Percentiles rank a stretch among this genome's conserved stretches.
phyloP scores from a whole-genome alignment of 768 basidiomycete species.

The Krasilnikovozyma curviuscula region DNA sequence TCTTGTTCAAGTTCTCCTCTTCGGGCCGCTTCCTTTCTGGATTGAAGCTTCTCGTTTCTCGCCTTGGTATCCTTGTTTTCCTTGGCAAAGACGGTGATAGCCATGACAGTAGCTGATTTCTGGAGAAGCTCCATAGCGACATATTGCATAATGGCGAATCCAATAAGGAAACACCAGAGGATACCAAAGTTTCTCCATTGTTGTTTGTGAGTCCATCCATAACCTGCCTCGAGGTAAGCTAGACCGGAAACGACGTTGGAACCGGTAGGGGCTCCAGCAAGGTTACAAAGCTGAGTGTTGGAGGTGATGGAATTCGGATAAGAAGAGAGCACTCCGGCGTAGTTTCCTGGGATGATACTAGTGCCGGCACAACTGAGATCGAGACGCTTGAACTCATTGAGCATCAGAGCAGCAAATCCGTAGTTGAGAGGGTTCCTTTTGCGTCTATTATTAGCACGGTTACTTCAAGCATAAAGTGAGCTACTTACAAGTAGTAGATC shows the following conservation, averaged over 20 bases:
- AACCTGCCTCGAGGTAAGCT: slow-evolving; percentile 12
- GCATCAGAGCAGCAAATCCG: slow-evolving; percentile 19
- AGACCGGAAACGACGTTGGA: slow-evolving; percentile 12
- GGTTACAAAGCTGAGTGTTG: slow-evolving; percentile 20
- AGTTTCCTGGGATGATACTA: slow-evolving; percentile 2
- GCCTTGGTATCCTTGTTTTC: slow-evolving; percentile 20
- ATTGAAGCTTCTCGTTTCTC: slow-evolving; percentile 16
- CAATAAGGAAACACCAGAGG: slow-evolving; percentile 19
- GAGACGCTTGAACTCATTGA: slow-evolving; percentile 18
- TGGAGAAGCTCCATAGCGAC: slow-evolving; percentile 17
- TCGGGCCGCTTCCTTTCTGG: slow-evolving; percentile 14
- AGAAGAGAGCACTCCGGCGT: background rate
- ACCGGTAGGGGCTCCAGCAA: slow-evolving; percentile 14
- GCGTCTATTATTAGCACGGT: slow-evolving; percentile 2
- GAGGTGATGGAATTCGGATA: slow-evolving; percentile 7
- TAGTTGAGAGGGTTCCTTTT: slow-evolving; percentile 15
- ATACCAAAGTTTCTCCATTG: slow-evolving; percentile 22
- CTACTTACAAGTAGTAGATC: slow-evolving; percentile 8
- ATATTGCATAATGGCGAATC: slow-evolving; percentile 21
- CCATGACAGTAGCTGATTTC: background rate
- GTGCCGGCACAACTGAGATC: slow-evolving; percentile 10
- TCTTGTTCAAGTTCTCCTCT: slow-evolving; percentile 13
- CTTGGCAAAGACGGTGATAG: slow-evolving; percentile 19
- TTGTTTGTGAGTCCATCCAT: slow-evolving; percentile 11
- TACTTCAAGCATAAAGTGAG: background rate